Percentiles rank a stretch among this genome's conserved stretches.
These are phyloP conservation scores for Geotrichum carabidarum DNA, from an alignment of 1,139 yeast species.

Conservation along the genomic window DNA sequence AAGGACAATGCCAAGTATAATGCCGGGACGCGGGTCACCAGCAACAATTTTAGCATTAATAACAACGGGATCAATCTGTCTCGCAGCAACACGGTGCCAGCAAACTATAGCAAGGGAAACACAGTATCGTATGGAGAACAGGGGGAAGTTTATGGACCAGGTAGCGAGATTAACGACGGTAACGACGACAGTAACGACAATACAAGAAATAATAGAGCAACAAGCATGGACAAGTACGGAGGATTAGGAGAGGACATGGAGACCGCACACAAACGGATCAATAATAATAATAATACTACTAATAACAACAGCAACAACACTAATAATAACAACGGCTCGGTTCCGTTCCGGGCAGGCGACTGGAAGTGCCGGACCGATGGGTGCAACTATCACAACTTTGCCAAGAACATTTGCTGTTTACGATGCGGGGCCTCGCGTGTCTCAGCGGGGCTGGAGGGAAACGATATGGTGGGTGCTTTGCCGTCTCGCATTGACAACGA, in stretches of 20 bases:
- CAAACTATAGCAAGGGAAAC: conserved; percentile 1
- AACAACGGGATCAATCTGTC: conserved; percentile 6
- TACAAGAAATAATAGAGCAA: conserved; percentile 5
- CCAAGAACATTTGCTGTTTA: conserved; percentile 79
- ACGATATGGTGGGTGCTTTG: not conserved
- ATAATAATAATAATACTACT: conserved; percentile 14
- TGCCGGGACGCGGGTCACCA: not conserved
- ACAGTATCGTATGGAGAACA: not conserved
- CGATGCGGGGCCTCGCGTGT: conserved; percentile 82
- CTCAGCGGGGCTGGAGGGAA: conserved; percentile 36
- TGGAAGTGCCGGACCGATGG: conserved; percentile 83
- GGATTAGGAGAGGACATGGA: not conserved
- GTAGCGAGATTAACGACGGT: not conserved
- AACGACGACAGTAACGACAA: conserved; percentile 2
- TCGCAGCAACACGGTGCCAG: conserved; percentile 8
- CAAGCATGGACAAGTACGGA: conserved; percentile 7
- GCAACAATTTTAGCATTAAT: conserved; percentile 3
- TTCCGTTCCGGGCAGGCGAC: conserved; percentile 95
- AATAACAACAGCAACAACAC: conserved; percentile 12
- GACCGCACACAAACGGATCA: conserved; percentile 2
- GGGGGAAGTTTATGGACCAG: not conserved
- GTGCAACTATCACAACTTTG: conserved; percentile 88
- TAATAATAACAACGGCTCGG: conserved; percentile 39
- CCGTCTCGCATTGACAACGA: not conserved
- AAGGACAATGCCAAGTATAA: conserved; percentile 12